Evolutionary conservation across 148 eudicot species (phyloP), one percentile per base, ranked within the genome.

Genomic region (Oxyria digyna): DNA sequence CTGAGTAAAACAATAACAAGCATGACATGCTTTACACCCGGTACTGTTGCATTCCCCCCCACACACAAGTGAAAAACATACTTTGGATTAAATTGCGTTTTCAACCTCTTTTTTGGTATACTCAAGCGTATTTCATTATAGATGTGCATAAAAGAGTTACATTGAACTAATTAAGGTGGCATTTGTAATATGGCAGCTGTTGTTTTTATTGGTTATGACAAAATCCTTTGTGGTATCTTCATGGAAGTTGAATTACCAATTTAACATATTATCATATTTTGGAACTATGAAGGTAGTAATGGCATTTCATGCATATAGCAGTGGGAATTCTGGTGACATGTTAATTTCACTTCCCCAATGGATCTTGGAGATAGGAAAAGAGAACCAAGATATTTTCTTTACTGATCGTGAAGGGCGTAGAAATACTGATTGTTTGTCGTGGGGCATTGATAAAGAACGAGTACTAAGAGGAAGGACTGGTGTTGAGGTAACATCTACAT

Each of bases 381-480:
- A 78, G 71, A 85, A 88, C 73, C 89, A 80, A 70, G 89, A 85
- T 73, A 84, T 86, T 38, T 86, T 84, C 74, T 88, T 86, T 75
- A 88, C 88, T 3, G 95, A 88, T 67, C 81, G 85, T 55, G 85
- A 84, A 82, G 87, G 95, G 75, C 77, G 87, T 69, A 85, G 95
- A 74, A 86, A 86, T 67, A 82, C 84, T 27, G 94, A 81, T 78
- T 80, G 89, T 71, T 68, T 85, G 55, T 79, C 92, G 26, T 80
- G 87, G 91, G 88, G 88, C 55, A 73, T 81, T 77, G 93, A 87
- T 73, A 83, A 81, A 80, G 86, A 83, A 75, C 73, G 89, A 46
- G 85, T 85, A 18, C 72, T 87, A 48, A 78, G 77, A 72, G 89
- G 93, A 72, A 83, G 89, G 77, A 87, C 93, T 68, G 89, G 81